Evolutionary conservation across 148 eudicot genomes (phyloP).

Genomic region (Agrostemma githago): DNA sequence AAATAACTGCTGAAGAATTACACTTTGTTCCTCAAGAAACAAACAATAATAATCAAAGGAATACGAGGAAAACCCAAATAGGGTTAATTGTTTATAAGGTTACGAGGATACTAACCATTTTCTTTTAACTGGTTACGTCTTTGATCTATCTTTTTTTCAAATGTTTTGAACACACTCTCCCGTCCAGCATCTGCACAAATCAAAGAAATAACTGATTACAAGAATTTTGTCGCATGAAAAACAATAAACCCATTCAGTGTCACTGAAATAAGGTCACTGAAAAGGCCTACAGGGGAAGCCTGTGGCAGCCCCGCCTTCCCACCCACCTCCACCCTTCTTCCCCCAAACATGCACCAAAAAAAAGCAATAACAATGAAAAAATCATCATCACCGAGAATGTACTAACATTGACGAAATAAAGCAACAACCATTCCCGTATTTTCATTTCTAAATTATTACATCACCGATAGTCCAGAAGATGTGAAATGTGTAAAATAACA

Average conservation of each 20-base stretch:
- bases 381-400: background rate
- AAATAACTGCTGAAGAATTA: constrained; percentile 12
- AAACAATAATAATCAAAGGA: background rate
- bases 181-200: constrained; percentile 64
- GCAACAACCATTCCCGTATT: background rate
- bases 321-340: too few relatives aligned
- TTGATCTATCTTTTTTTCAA: constrained; percentile 87
- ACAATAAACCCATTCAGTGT: background rate
- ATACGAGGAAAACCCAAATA: background rate
- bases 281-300: background rate
- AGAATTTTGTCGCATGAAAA: background rate
- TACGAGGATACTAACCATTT: constrained; percentile 53
- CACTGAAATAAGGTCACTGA: background rate
- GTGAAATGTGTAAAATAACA: background rate
- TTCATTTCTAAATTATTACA: background rate
- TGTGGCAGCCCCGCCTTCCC: background rate
- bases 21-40: constrained; percentile 6
- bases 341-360: background rate
- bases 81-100: background rate
- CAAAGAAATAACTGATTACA: background rate
- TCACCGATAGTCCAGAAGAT: background rate
- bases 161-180: constrained; percentile 57
- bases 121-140: constrained; percentile 67
- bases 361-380: background rate
- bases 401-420: too few relatives aligned